Evolutionary conservation across 768 basidiomycete genomes (phyloP).

Genomic region (Boletellus sp.): DNA sequence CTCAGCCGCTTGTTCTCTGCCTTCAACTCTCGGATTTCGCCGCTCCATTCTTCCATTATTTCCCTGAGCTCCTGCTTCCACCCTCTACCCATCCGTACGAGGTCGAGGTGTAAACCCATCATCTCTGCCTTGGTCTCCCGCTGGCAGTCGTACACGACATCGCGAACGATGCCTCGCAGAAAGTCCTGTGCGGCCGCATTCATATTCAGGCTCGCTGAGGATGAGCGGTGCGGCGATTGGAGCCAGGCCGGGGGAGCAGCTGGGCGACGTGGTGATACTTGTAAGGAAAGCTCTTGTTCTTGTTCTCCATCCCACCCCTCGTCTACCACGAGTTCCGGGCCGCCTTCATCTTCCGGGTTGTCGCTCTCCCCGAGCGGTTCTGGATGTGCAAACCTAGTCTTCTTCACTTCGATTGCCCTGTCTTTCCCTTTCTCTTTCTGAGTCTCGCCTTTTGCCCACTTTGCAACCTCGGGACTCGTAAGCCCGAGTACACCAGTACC

Average conservation of each 20-base stretch:
- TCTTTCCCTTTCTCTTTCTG: slow-evolving; percentile 28
- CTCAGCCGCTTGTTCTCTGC: slow-evolving; percentile 51
- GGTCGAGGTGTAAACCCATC: slow-evolving; percentile 69
- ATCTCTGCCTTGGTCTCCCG: slow-evolving; percentile 68
- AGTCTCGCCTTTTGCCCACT: slow-evolving; percentile 46
- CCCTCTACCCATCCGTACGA: slow-evolving; percentile 65
- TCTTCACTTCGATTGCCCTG: slow-evolving; percentile 32
- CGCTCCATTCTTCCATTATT: slow-evolving; percentile 58
- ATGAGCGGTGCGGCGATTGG: slow-evolving; percentile 37
- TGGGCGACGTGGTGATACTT: slow-evolving; percentile 55
- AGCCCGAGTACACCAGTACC: slow-evolving; percentile 39
- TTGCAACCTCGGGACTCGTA: slow-evolving; percentile 52
- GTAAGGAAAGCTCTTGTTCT: slow-evolving; percentile 44
- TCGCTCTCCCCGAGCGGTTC: slow-evolving; percentile 22
- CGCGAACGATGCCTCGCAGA: slow-evolving; percentile 59
- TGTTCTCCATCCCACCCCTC: slow-evolving; percentile 19
- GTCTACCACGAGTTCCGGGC: neutral
- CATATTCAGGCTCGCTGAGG: slow-evolving; percentile 22
- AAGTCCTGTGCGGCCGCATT: slow-evolving; percentile 48
- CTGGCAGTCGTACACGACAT: slow-evolving; percentile 72
- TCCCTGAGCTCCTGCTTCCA: slow-evolving; percentile 64
- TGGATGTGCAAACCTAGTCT: slow-evolving; percentile 43
- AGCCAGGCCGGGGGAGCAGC: slow-evolving; percentile 35
- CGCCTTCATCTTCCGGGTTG: slow-evolving; percentile 7
- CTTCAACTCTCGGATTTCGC: slow-evolving; percentile 46